These are phyloP conservation scores for Trichoderma polysporum DNA, from an alignment of 2,329 filamentous ascomycete species.

Conservation along the genomic window DNA sequence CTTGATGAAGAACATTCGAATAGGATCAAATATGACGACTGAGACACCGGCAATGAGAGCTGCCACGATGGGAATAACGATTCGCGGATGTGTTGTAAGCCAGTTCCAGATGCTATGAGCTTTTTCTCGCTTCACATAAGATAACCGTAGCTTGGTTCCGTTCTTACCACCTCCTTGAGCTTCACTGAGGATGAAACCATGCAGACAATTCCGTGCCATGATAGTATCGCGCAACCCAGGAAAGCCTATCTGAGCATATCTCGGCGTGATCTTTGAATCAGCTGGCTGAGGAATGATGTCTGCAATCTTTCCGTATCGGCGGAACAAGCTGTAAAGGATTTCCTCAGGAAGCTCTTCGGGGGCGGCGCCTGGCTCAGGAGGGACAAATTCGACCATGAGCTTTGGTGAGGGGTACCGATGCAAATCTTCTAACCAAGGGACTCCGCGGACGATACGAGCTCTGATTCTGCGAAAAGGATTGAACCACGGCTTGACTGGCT, in stretches of 20 bases:
- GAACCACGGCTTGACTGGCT: conserved; percentile 84
- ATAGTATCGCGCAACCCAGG: conserved; percentile 70
- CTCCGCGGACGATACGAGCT: conserved; percentile 73
- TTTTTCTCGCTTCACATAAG: conserved; percentile 78
- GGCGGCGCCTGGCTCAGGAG: conserved; percentile 66
- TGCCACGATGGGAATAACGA: conserved; percentile 80
- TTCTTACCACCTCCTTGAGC: conserved; percentile 69
- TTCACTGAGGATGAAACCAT: conserved; percentile 73
- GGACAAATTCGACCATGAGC: conserved; percentile 81
- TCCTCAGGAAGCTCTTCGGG: conserved; percentile 83
- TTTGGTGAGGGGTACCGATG: conserved; percentile 75
- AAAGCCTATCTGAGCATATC: conserved; percentile 79
- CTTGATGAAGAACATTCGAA: conserved; percentile 90
- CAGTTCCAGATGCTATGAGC: conserved; percentile 81
- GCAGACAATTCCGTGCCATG: conserved; percentile 89
- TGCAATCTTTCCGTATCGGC: conserved; percentile 84
- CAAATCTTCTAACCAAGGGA: conserved; percentile 92
- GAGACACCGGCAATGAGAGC: conserved; percentile 80
- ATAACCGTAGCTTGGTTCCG: conserved; percentile 76
- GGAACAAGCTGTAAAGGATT: conserved; percentile 80
- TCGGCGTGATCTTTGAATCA: conserved; percentile 81
- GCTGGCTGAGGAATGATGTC: conserved; percentile 81
- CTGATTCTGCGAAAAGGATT: conserved; percentile 74
- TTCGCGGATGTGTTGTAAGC: conserved; percentile 80
- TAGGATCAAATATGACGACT: conserved; percentile 88